Conservation (phyloP, 768 basidiomycete genomes). For the Dioszegia aurantiaca region DNA sequence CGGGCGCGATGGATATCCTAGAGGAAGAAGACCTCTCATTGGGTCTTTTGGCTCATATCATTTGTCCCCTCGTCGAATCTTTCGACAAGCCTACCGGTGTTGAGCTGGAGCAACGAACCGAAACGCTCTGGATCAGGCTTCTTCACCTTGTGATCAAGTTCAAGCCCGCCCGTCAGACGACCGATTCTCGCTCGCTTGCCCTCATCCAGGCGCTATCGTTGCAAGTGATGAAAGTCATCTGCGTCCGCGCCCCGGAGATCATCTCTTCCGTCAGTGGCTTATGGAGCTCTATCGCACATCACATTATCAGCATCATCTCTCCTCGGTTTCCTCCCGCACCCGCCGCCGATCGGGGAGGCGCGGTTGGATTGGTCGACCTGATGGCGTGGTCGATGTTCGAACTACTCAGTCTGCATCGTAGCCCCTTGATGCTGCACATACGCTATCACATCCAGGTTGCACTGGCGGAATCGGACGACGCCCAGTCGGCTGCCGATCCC, state of each 20-base stretch:
- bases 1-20: conserved; percentile 24
- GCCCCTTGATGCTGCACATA: conserved; percentile 30
- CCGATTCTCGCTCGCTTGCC: background rate
- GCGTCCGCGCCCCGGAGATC: conserved; percentile 28
- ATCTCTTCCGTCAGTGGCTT: conserved; percentile 29
- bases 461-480: background rate
- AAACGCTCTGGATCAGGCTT: conserved; percentile 24
- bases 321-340: background rate
- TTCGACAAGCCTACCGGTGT: conserved; percentile 19
- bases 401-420: conserved; percentile 24
- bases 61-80: conserved; percentile 21
- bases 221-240: conserved; percentile 41
- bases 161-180: background rate
- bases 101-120: conserved; percentile 15
- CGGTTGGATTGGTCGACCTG: conserved; percentile 28
- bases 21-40: conserved; percentile 17
- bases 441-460: conserved; percentile 24
- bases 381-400: conserved; percentile 41
- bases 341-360: background rate
- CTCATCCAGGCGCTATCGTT: conserved; percentile 20
- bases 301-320: conserved; percentile 4
- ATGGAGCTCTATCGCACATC: conserved; percentile 24
- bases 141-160: conserved; percentile 20
- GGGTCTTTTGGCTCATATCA: background rate
- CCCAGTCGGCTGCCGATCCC: too few relatives aligned